Evolutionary conservation across 257 asterid species (phyloP).

Genomic region (Fraxinus anomala): DNA sequence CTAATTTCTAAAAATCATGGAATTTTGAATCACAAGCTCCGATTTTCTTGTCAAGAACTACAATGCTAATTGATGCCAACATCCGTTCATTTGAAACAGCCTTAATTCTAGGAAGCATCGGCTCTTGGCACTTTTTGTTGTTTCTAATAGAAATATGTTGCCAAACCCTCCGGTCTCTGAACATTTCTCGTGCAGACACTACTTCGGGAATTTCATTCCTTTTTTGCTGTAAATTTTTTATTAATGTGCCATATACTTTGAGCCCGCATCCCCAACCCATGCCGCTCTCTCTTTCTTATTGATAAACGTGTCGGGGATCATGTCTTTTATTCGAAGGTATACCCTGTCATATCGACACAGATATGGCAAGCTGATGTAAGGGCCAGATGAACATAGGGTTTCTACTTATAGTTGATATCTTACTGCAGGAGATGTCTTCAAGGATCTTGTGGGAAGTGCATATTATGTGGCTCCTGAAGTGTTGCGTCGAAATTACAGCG

Average conservation of each 20-base stretch:
- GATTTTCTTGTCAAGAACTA: neutral
- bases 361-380: neutral
- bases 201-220: neutral
- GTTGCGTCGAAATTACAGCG: slow-evolving; percentile 69
- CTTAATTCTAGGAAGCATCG: neutral
- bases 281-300: neutral
- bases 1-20: neutral
- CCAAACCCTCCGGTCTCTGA: neutral
- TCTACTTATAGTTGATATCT: slow-evolving; percentile 16
- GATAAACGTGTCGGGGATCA: neutral
- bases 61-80: neutral
- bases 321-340: neutral
- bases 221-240: neutral
- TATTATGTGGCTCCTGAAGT: slow-evolving; percentile 95
- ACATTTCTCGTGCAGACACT: neutral
- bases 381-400: neutral
- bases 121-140: neutral
- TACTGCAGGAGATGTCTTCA: slow-evolving; percentile 68
- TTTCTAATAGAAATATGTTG: neutral
- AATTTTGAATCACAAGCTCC: neutral
- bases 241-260: neutral
- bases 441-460: slow-evolving; percentile 90
- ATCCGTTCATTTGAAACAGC: neutral
- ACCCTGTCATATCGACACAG: neutral
- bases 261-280: neutral